Conservation (phyloP, 306 rosid species). For the Acacia confusa region DNA sequence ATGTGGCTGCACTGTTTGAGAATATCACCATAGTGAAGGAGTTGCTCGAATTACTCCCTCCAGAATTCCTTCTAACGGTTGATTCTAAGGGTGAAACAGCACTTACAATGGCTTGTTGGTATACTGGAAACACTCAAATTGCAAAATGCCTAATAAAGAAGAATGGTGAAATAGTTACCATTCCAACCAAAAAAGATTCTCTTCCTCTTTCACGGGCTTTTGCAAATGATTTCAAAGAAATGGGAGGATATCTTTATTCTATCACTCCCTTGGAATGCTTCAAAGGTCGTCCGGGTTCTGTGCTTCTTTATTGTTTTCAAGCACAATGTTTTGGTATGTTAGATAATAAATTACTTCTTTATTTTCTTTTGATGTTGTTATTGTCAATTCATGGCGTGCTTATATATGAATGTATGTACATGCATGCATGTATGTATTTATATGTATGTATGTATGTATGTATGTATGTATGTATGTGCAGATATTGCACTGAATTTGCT, state of each 20-base stretch:
- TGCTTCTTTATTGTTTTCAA: not conserved
- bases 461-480: not conserved
- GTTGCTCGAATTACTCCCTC: not conserved
- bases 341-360: not conserved
- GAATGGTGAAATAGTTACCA: not conserved
- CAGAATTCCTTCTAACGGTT: not conserved
- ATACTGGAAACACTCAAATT: not conserved
- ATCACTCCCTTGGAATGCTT: not conserved
- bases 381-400: not conserved
- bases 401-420: not conserved
- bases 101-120: not conserved
- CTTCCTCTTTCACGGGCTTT: not conserved
- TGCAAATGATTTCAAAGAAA: not conserved
- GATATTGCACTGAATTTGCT: not conserved
- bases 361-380: too few species aligned
- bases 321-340: not conserved
- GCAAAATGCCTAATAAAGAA: not conserved
- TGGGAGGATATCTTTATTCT: not conserved
- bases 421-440: too few species aligned
- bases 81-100: not conserved
- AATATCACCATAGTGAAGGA: not conserved
- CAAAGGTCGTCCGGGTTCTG: not conserved
- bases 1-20: not conserved
- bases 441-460: too few species aligned
- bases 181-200: fast-evolving